phyloP scores from a whole-genome alignment of 1,284 basidiomycete genomes.

The Fistulinella cinereoalba region DNA sequence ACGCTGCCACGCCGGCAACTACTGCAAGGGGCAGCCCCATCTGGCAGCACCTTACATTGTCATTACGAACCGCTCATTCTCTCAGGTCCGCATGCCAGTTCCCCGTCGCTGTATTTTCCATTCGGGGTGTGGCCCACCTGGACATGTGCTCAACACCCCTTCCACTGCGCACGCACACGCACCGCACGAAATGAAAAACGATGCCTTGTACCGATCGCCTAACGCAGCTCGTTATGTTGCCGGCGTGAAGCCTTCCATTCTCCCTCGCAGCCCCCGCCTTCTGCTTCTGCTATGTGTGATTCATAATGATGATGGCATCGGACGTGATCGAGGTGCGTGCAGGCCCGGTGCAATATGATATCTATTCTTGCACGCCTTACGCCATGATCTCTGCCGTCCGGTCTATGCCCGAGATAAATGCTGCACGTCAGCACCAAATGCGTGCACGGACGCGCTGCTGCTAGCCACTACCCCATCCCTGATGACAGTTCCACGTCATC shows the following conservation, averaged over 20 bases:
- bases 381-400: slow-evolving; percentile 16
- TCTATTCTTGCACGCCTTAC: slow-evolving; percentile 16
- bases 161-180: slow-evolving; percentile 4
- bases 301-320: slow-evolving; percentile 21
- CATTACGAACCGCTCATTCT: not conserved
- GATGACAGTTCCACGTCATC: slow-evolving; percentile 25
- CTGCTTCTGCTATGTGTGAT: slow-evolving; percentile 7
- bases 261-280: slow-evolving; percentile 10
- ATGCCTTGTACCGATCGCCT: slow-evolving; percentile 27
- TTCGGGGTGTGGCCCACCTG: slow-evolving; percentile 10
- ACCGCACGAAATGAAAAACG: slow-evolving; percentile 19
- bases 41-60: too few relatives aligned
- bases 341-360: slow-evolving; percentile 9
- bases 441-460: slow-evolving; percentile 3
- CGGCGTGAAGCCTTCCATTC: slow-evolving; percentile 24
- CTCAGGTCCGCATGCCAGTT: slow-evolving; percentile 10
- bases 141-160: slow-evolving; percentile 20
- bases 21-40: too few relatives aligned
- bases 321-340: slow-evolving; percentile 15
- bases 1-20: too few relatives aligned
- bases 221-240: not conserved
- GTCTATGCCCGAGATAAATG: slow-evolving; percentile 11
- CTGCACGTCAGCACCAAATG: slow-evolving; percentile 5
- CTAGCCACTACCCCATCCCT: slow-evolving; percentile 5
- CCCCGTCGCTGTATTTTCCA: slow-evolving; percentile 23